Evolutionary conservation across 371 early-diverging fungal genomes (phyloP), one percentile per base, ranked within the genome.

Genomic region (Umbelopsis sp.): DNA sequence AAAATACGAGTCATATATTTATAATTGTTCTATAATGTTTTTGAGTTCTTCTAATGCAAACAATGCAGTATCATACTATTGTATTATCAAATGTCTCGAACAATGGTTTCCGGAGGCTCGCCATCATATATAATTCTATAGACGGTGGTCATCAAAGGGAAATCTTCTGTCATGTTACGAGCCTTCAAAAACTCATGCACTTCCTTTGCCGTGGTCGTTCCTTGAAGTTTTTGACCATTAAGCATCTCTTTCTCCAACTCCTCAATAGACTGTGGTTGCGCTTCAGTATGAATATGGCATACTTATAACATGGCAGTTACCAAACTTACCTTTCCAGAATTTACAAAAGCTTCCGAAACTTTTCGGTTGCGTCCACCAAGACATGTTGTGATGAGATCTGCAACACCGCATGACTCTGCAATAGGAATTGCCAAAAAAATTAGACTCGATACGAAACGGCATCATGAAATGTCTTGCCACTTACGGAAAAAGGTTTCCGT

Each of bases 161-260:
- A 96, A 67, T 78, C 75, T 9, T 89, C 76, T 32, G 83, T 81
- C 70, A 90, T 74, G 6, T 87, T 81, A 66, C 86, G 78, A 50
- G 80, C 78, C 57, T 77, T 79, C 62, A 99, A 80, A 72, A 95
- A 94, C 66, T 88, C 76, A 78, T 92, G 83, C 29, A 98, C 89
- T 78, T 97, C 96, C 75, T 91, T 80, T 12, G 95, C 91, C 0
- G 99, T 98, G n/a, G 92, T 82, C 6, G 97, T 93, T 63, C 99
- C 99, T 83, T 99, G 99, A 50, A 99, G 86, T 81, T 99, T 97
- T 72, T 98, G 97, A 25, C 97, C 98, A 75, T 95, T 93, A 67
- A 99, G 85, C 80, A 94, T 80, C 69, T 95, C 94, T 65, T 84
- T 68, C 75, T 99, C 98, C 20, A 98, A 86, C 69, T 89, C 87